Base-by-base conservation (phyloP, 2,329 filamentous ascomycete species). In the Clonostachys chloroleuca region DNA sequence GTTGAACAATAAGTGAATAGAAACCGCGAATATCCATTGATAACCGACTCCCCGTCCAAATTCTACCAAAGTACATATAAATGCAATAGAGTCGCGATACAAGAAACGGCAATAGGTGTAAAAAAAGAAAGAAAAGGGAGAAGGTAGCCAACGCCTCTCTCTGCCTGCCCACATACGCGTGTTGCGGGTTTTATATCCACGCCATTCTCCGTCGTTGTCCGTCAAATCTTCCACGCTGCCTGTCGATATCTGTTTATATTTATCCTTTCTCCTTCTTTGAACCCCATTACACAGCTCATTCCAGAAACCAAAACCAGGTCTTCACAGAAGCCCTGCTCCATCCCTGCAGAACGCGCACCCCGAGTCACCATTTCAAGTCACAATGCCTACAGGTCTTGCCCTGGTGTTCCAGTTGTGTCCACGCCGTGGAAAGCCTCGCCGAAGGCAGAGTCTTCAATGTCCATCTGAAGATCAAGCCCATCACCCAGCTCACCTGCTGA, bases 361-460 rank as follows among this genome's bases (percentile, higher is more conserved):
- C 10, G 24, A 30, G 24, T 30, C 24, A 30, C 24, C 24, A 30
- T 30, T 30, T 30, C 24, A 30, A 30, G 24, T 39, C 36, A 39
- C 36, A 36, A 35, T 42, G 34, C 46, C 48, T 62, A 68, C 59
- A 69, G 59, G 46, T 66, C 60, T 16, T 63, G 60, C 20, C 57
- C 63, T 3, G 67, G 66, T 30, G 68, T 72, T 45, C 57, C 63
- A 10, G 60, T 61, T 40, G 60, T 56, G 33, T 73, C 75, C 12
- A 83, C 77, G 5, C 78, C 81, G 56, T 91, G 87, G 66, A 92
- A 89, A 1, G 89, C 89, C 56, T 94, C 87, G 4, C 87, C 89
- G 68, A 94, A 94, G 2, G 87, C 89, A 35, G 85, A 89, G 58
- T 91, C 86, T 42, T 89, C 86, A 72, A 90, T 78, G 52, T 85